Conservation (phyloP, 345 rosid genomes). For the Gossypium ekmanianum region DNA sequence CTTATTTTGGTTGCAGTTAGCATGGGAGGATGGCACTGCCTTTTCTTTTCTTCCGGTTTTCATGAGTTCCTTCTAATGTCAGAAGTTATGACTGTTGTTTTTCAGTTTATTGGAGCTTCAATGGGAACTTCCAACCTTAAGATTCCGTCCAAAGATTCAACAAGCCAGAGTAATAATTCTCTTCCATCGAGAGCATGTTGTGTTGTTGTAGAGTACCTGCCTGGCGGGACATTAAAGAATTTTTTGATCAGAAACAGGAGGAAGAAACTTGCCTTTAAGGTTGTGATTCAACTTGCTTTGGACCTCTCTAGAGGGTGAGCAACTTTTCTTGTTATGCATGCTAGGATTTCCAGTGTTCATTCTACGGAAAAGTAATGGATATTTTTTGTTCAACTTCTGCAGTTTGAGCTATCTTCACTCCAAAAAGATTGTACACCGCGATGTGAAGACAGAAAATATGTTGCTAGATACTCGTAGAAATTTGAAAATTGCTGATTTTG, state of each 20-base stretch:
- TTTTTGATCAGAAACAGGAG: conserved; percentile 61
- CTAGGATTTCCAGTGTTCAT: neutral
- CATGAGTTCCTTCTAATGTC: neutral
- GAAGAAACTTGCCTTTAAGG: conserved; percentile 58
- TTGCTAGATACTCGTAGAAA: conserved; percentile 55
- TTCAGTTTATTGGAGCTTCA: conserved; percentile 78
- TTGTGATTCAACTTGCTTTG: conserved; percentile 66
- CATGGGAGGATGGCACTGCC: neutral
- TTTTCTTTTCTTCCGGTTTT: neutral
- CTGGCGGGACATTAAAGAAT: conserved; percentile 70
- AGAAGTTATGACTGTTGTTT: neutral
- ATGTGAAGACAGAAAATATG: conserved; percentile 84
- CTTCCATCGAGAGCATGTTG: conserved; percentile 71
- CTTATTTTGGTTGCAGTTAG: neutral
- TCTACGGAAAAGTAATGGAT: neutral
- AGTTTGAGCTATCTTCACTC: conserved; percentile 81
- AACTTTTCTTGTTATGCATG: neutral
- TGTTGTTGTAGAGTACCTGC: conserved; percentile 73
- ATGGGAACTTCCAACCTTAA: conserved; percentile 82
- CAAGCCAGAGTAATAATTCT: conserved; percentile 36
- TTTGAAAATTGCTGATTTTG: conserved; percentile 78
- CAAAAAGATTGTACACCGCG: conserved; percentile 67
- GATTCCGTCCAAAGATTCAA: conserved; percentile 43
- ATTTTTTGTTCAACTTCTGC: conserved; percentile 15
- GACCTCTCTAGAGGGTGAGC: conserved; percentile 81